Conservation (phyloP, 169 alveolate genomes). For the Plasmodium chabaudi region DNA sequence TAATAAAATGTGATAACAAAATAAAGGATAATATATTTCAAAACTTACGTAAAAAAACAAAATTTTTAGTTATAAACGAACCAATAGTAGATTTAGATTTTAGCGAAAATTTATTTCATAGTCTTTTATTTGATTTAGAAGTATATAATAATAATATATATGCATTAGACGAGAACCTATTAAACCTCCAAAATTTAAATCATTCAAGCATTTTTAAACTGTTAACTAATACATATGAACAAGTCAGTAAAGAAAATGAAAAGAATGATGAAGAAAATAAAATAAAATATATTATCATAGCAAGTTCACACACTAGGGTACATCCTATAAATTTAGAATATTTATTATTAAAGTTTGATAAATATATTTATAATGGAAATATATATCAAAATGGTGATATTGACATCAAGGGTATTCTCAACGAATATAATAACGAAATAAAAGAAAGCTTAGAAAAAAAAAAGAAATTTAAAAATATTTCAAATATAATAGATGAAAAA, state of each 20-base stretch:
- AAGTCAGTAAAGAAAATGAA: neutral
- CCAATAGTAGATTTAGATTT: slow-evolving; percentile 50
- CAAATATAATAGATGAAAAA: neutral
- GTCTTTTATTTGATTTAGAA: slow-evolving; percentile 52
- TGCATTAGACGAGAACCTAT: slow-evolving; percentile 31
- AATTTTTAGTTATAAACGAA: slow-evolving; percentile 46
- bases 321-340: slow-evolving; percentile 63
- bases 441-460: slow-evolving; percentile 6
- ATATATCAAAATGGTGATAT: slow-evolving; percentile 40
- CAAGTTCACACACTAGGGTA: slow-evolving; percentile 21
- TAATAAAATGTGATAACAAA: slow-evolving; percentile 5
- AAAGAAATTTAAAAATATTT: neutral
- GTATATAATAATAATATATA: slow-evolving; percentile 25
- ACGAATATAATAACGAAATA: slow-evolving; percentile 40
- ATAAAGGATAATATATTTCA: slow-evolving; percentile 56
- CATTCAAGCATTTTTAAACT: slow-evolving; percentile 24
- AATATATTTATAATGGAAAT: slow-evolving; percentile 47
- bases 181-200: slow-evolving; percentile 31
- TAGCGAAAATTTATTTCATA: slow-evolving; percentile 40
- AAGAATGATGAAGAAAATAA: neutral
- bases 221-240: slow-evolving; percentile 16
- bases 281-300: slow-evolving; percentile 47
- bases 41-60: slow-evolving; percentile 22
- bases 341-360: slow-evolving; percentile 28
- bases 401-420: slow-evolving; percentile 25